Conservation (phyloP, 2,329 filamentous ascomycete species). For the Trichophaea hybrida region DNA sequence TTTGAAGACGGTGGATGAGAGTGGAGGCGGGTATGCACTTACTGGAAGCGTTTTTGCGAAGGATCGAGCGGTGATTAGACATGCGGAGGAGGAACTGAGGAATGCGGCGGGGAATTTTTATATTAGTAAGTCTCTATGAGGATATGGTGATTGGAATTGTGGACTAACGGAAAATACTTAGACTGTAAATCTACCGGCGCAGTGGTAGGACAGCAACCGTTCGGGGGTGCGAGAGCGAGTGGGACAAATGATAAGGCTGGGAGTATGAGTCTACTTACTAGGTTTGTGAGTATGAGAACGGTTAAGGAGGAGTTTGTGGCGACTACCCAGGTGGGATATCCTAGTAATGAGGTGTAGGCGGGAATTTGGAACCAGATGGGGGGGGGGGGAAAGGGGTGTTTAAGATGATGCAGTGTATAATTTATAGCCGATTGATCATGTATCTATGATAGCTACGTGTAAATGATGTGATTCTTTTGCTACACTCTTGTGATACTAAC, state of each 20-base stretch:
- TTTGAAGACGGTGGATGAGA: slow-evolving; percentile 33
- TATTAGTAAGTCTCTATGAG: slow-evolving; percentile 37
- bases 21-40: slow-evolving; percentile 53
- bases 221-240: slow-evolving; percentile 52
- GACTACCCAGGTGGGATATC: slow-evolving; percentile 50
- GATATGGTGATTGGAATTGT: background rate
- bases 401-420: no score
- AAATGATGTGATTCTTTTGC: no score
- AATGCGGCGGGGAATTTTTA: slow-evolving; percentile 73
- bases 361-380: no score
- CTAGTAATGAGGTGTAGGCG: slow-evolving; percentile 50
- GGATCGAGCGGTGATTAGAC: slow-evolving; percentile 50
- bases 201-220: slow-evolving; percentile 59
- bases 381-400: no score
- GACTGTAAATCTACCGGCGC: slow-evolving; percentile 65
- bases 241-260: slow-evolving; percentile 64
- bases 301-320: slow-evolving; percentile 63
- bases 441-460: no score
- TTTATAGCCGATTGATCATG: no score
- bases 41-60: slow-evolving; percentile 63
- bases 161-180: background rate
- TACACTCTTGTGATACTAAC: no score
- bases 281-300: slow-evolving; percentile 52
- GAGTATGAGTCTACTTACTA: slow-evolving; percentile 46
- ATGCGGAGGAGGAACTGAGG: slow-evolving; percentile 55